Evolutionary conservation across 139 green algal species (phyloP).

Genomic region (Chlorella sp.): DNA sequence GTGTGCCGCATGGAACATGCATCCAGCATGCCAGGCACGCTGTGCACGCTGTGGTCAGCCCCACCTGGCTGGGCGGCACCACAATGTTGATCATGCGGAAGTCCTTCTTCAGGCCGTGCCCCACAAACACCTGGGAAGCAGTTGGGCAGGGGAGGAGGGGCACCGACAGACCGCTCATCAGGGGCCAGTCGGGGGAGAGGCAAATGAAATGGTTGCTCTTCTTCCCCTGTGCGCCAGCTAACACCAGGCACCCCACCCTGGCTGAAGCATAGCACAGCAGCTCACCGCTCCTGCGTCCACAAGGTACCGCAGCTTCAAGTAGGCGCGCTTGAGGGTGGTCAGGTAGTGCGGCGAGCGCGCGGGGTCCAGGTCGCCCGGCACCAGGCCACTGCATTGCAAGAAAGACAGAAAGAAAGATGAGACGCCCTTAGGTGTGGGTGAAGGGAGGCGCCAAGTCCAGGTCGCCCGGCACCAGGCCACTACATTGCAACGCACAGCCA

Average conservation of each 20-base stretch:
- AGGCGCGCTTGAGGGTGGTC: conserved; percentile 87
- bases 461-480: conserved; percentile 74
- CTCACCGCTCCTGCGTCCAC: conserved; percentile 77
- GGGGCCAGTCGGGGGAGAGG: too few species aligned
- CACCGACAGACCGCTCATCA: too few species aligned
- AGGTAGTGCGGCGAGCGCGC: conserved; percentile 80
- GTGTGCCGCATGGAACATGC: too few species aligned
- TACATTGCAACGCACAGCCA: too few species aligned
- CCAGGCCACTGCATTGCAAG: conserved; percentile 59
- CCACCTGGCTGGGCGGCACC: conserved; percentile 87
- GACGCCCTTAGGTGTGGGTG: too few species aligned
- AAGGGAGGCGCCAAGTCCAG: conserved; percentile 70
- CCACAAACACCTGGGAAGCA: conserved; percentile 81
- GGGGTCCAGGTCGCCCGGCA: conserved; percentile 83
- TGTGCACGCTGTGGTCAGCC: neutral
- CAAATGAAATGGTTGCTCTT: too few species aligned
- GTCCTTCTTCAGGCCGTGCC: conserved; percentile 96
- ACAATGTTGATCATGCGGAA: conserved; percentile 97
- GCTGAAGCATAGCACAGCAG: too few species aligned
- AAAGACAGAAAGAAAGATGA: too few species aligned
- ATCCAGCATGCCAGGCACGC: too few species aligned
- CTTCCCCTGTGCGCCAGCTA: too few species aligned
- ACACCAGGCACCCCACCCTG: too few species aligned
- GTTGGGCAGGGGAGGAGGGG: too few species aligned
- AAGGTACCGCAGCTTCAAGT: conserved; percentile 92